These are phyloP conservation scores for Yarrowia bubula DNA, from an alignment of 805 yeast species.

Conservation along the genomic window DNA sequence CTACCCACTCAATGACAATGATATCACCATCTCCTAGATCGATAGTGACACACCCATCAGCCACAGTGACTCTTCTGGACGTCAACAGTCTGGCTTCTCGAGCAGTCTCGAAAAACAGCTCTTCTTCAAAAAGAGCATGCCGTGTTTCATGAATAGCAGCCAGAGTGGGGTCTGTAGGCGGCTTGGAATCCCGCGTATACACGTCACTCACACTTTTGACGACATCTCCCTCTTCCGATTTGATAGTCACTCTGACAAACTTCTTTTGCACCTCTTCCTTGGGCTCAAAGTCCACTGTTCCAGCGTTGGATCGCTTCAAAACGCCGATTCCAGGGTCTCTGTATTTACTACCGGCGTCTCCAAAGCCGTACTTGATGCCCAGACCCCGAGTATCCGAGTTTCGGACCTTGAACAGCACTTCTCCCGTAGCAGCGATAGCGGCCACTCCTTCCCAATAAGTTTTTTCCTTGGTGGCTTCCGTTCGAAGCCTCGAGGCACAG, in stretches of 20 bases:
- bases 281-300: constrained; percentile 46
- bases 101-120: constrained; percentile 71
- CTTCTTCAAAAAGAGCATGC: constrained; percentile 80
- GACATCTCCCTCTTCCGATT: constrained; percentile 46
- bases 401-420: constrained; percentile 65
- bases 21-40: constrained; percentile 59
- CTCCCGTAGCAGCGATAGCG: constrained; percentile 47
- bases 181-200: constrained; percentile 58
- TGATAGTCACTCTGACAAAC: constrained; percentile 54
- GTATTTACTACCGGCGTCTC: constrained; percentile 82
- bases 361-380: constrained; percentile 87
- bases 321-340: constrained; percentile 74
- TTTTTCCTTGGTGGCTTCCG: constrained; percentile 59
- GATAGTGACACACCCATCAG: constrained; percentile 60
- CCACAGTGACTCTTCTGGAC: constrained; percentile 67
- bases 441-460: constrained; percentile 61
- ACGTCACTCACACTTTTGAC: constrained; percentile 35
- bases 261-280: constrained; percentile 44
- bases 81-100: constrained; percentile 71
- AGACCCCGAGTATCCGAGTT: constrained; percentile 57
- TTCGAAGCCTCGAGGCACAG: constrained; percentile 52
- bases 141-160: constrained; percentile 40
- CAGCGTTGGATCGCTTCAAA: constrained; percentile 51
- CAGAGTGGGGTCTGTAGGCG: constrained; percentile 37
- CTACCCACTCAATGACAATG: constrained; percentile 58